Base-by-base conservation (phyloP, 2,329 filamentous ascomycete genomes). In the Claviceps paspali region DNA sequence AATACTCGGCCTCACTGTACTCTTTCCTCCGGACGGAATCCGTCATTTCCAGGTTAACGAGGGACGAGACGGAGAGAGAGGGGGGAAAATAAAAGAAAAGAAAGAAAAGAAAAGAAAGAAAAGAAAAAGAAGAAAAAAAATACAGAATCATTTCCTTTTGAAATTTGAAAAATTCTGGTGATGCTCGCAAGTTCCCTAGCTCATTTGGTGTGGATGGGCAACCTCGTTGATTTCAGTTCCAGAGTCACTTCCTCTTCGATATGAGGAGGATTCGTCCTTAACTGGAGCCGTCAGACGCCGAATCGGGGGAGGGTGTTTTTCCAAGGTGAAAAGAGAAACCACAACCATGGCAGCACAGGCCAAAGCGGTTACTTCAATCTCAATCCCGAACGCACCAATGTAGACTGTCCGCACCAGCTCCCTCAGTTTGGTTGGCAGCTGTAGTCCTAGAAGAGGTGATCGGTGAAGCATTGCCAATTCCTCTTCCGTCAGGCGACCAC, bases 281-380 rank as follows among this genome's bases (percentile, higher is more conserved):
- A 49, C 47, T 18, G 46, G 46, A 26, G 49, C 45, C 19, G 52
- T 52, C 35, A 57, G 36, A 27, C 46, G 50, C 36, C 50, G 49
- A 35, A 64, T 51, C 5, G 57, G 49, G 2, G 50, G 46, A 1
- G 66, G 67, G 4, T 54, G 49, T 26, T 51, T 53, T 46, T 70
- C 63, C 38, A 66, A 55, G 1, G 63, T 61, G 36, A 65, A 60
- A 2, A 64, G 41, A 19, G 65, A 65, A 8, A 59, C 51, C 19
- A 64, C 39, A 6, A 68, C 51, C 49, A 67, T 67, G 31, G 53
- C 52, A 4, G 54, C 59, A 23, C 62, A 60, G 12, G 65, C 47
- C 19, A 61, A 54, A 32, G 64, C 57, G 59, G 70, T 63, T 33
- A 69, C 51, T 38, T 58, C 61, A 27, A 65, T 59, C 41, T 70